Evolutionary conservation across 176 grass and related monocot species (phyloP).

Genomic region (Oryza officinalis): DNA sequence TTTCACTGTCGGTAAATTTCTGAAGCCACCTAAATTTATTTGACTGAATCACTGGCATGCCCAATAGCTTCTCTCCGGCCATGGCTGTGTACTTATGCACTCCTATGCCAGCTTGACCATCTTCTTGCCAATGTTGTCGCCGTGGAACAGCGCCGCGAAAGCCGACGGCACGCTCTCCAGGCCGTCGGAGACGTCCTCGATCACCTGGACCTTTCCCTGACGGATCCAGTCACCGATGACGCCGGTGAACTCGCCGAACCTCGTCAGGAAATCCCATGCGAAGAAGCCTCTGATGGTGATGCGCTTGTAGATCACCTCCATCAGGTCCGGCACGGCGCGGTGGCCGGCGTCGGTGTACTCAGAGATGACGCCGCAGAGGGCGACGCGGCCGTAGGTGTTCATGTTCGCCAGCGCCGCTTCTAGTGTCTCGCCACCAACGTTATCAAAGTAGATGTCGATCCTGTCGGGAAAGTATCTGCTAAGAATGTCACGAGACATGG

Average conservation of each 20-base stretch:
- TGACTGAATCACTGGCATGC: not conserved
- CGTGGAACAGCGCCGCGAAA: conserved; percentile 42
- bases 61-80: not conserved
- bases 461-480: conserved; percentile 56
- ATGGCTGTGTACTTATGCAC: not conserved
- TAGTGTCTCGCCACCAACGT: conserved; percentile 50
- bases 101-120: conserved; percentile 45
- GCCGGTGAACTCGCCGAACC: conserved; percentile 28
- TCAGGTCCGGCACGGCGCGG: conserved; percentile 36
- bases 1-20: not conserved
- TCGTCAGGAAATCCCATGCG: conserved; percentile 38
- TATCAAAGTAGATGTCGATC: conserved; percentile 65
- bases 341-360: conserved; percentile 43
- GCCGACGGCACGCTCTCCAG: conserved; percentile 48
- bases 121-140: conserved; percentile 57
- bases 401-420: conserved; percentile 60
- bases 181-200: conserved; percentile 54
- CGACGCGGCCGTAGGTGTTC: conserved; percentile 57
- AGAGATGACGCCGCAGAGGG: conserved; percentile 53
- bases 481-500: not conserved
- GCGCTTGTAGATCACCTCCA: conserved; percentile 59
- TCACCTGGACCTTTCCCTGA: conserved; percentile 25
- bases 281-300: conserved; percentile 62
- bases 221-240: conserved; percentile 33
- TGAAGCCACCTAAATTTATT: not conserved